These are phyloP conservation scores for Musa beccarii DNA, from an alignment of 176 grass and related monocot species.

Conservation along the genomic window DNA sequence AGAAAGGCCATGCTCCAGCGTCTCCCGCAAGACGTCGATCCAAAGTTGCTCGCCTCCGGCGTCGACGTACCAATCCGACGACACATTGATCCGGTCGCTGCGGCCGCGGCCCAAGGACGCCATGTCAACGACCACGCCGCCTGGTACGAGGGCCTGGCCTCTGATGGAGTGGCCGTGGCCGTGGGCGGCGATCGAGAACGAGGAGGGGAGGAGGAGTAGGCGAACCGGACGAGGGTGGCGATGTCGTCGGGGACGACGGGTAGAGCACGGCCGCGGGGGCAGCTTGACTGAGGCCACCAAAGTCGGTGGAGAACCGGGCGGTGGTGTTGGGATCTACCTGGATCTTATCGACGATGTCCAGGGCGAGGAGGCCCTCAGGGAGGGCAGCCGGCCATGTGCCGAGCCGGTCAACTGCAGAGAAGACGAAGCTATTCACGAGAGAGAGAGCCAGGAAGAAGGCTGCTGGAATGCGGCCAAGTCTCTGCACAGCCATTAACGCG, in stretches of 20 bases:
- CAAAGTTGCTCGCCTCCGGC: constrained; percentile 51
- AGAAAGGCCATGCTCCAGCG: constrained; percentile 36
- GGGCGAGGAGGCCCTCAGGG: neutral
- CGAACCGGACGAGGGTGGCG: constrained; percentile 30
- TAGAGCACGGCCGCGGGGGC: neutral
- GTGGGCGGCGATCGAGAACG: constrained; percentile 34
- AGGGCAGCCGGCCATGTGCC: neutral
- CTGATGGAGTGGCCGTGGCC: constrained; percentile 41
- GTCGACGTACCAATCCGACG: constrained; percentile 25
- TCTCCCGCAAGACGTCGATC: constrained; percentile 37
- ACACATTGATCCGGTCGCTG: constrained; percentile 31
- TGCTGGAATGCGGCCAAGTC: no score
- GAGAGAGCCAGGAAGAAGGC: neutral
- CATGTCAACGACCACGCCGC: constrained; percentile 56
- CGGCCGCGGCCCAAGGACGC: neutral
- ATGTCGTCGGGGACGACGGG: constrained; percentile 36
- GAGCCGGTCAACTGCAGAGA: neutral
- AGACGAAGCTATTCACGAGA: constrained; percentile 13
- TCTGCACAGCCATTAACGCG: no score
- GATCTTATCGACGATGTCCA: constrained; percentile 25
- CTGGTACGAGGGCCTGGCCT: constrained; percentile 29
- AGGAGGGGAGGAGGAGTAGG: neutral
- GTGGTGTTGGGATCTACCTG: neutral
- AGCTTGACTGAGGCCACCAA: constrained; percentile 25
- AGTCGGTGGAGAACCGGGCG: constrained; percentile 14